Percentiles rank a stretch among this genome's conserved stretches.
phyloP scores from a whole-genome alignment of 768 basidiomycete species.

The Crepidotus variabilis region DNA sequence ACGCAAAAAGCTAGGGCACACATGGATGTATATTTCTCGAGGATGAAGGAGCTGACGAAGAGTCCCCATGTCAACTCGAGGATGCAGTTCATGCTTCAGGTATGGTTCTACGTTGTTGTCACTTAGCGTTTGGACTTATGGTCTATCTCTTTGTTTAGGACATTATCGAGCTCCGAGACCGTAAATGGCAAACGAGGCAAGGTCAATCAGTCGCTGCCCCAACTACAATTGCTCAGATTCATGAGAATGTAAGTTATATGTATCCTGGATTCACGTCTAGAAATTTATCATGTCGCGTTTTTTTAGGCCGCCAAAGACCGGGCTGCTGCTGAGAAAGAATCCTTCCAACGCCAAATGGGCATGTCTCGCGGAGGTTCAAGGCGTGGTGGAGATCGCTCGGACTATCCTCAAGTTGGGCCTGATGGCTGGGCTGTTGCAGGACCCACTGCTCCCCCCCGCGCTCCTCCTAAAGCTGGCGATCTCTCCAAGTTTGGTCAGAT shows the following conservation, averaged over 20 bases:
- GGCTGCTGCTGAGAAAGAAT: slow-evolving; percentile 58
- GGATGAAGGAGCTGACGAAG: slow-evolving; percentile 82
- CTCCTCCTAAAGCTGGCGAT: slow-evolving; percentile 78
- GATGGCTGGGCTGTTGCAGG: slow-evolving; percentile 89
- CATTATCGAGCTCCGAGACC: slow-evolving; percentile 81
- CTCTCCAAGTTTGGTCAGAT: slow-evolving; percentile 89
- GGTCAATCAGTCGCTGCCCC: slow-evolving; percentile 60
- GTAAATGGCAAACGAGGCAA: slow-evolving; percentile 77
- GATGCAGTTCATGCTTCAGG: slow-evolving; percentile 95
- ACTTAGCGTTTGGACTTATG: slow-evolving; percentile 6
- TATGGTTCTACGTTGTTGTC: slow-evolving; percentile 29
- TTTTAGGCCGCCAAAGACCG: slow-evolving; percentile 79
- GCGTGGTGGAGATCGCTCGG: slow-evolving; percentile 71
- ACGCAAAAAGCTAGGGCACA: slow-evolving; percentile 76
- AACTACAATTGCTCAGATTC: slow-evolving; percentile 84
- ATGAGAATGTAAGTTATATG: slow-evolving; percentile 63
- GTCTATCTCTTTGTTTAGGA: slow-evolving; percentile 51
- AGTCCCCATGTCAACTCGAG: slow-evolving; percentile 75
- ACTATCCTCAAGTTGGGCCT: slow-evolving; percentile 53
- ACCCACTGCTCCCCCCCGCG: slow-evolving; percentile 41
- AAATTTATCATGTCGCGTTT: slow-evolving; percentile 2
- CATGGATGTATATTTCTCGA: slow-evolving; percentile 90
- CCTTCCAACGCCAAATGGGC: slow-evolving; percentile 54
- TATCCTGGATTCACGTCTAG: not conserved
- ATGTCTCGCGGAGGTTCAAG: slow-evolving; percentile 92